These are phyloP conservation scores for Lactifluus rugatus DNA, from an alignment of 768 basidiomycete genomes.

Conservation along the genomic window DNA sequence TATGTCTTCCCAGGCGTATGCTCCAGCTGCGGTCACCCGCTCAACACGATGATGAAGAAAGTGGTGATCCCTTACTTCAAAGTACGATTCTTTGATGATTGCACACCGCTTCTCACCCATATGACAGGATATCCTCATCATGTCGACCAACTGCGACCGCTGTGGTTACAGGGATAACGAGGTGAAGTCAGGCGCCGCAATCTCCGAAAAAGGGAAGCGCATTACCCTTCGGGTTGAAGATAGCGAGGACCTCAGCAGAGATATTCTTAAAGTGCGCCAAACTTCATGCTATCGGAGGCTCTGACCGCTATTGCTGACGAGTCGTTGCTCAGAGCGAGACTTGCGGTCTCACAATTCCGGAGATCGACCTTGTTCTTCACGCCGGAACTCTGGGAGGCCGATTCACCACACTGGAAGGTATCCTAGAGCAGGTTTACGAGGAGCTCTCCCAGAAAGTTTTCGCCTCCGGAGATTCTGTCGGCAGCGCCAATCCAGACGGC, in stretches of 20 bases:
- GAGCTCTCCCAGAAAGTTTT: conserved; percentile 87
- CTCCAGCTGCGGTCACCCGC: conserved; percentile 74
- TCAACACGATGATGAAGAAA: conserved; percentile 92
- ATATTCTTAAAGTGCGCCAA: conserved; percentile 78
- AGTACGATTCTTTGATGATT: conserved; percentile 27
- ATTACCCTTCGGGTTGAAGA: conserved; percentile 89
- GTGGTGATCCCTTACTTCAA: conserved; percentile 97
- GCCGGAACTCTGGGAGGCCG: conserved; percentile 93
- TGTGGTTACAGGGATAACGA: conserved; percentile 98
- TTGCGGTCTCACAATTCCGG: conserved; percentile 80
- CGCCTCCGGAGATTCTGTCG: conserved; percentile 56
- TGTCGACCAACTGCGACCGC: conserved; percentile 93
- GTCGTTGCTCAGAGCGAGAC: conserved; percentile 70
- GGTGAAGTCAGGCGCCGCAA: conserved; percentile 88
- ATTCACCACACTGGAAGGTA: conserved; percentile 95
- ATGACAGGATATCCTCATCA: conserved; percentile 85
- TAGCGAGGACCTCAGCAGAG: conserved; percentile 82
- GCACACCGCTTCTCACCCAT: not conserved
- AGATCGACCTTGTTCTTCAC: conserved; percentile 86
- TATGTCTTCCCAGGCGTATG: conserved; percentile 82
- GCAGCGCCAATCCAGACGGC: conserved; percentile 29
- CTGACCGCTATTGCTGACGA: not conserved
- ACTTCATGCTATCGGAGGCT: not conserved
- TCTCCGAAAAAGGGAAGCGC: conserved; percentile 77
- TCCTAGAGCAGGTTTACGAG: conserved; percentile 89